phyloP scores from a whole-genome alignment of 352 stramenopile genomes.

The Globisporangium nodosum region DNA sequence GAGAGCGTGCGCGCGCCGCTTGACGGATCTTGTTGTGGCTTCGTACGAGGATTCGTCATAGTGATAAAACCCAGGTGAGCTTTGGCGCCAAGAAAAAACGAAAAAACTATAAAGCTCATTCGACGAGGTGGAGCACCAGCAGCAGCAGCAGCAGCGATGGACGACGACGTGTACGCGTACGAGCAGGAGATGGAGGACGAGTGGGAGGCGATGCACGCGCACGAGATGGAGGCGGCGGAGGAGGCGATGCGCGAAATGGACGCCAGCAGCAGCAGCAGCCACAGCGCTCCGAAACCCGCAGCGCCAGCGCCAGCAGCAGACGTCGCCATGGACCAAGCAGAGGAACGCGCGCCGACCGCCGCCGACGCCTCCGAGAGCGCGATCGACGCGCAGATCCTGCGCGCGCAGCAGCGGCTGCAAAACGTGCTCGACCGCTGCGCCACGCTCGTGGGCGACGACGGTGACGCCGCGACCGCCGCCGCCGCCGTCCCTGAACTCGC shows the following conservation, averaged over 20 bases:
- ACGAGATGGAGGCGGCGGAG: slow-evolving; percentile 75
- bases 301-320: background rate
- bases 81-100: too few relatives aligned
- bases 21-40: too few relatives aligned
- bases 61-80: too few relatives aligned
- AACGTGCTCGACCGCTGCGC: slow-evolving; percentile 57
- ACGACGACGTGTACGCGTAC: slow-evolving; percentile 71
- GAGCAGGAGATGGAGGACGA: slow-evolving; percentile 80
- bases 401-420: slow-evolving; percentile 41
- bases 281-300: background rate
- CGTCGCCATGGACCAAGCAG: too few relatives aligned
- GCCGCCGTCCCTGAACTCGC: slow-evolving; percentile 23
- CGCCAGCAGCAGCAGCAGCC: slow-evolving; percentile 7
- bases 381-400: slow-evolving; percentile 24
- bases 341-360: background rate
- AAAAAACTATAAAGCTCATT: too few relatives aligned
- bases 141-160: slow-evolving; percentile 12
- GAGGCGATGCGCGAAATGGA: slow-evolving; percentile 61
- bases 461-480: slow-evolving; percentile 22
- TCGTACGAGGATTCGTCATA: background rate
- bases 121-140: too few relatives aligned
- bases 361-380: slow-evolving; percentile 3
- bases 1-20: background rate
- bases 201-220: slow-evolving; percentile 77
- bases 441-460: slow-evolving; percentile 47